Percentiles rank a stretch among this genome's conserved stretches.
phyloP scores from a whole-genome alignment of 2,329 filamentous ascomycete genomes.

The Ophioceras dolichostomum region DNA sequence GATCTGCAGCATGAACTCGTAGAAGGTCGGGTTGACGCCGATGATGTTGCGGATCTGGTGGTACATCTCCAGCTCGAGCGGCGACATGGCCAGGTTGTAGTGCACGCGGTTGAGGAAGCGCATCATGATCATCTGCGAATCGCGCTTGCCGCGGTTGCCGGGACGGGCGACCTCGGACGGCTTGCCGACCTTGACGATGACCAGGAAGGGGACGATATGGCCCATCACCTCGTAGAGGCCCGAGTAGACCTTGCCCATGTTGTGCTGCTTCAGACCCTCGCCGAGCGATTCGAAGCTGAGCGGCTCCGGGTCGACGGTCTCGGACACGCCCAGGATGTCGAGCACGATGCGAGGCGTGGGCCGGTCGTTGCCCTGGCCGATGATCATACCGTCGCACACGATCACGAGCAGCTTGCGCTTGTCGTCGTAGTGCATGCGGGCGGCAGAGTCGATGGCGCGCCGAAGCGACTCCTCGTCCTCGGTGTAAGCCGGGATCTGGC shows the following conservation, averaged over 20 bases:
- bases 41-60: slow-evolving; percentile 99
- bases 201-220: slow-evolving; percentile 94
- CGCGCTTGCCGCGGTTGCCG: slow-evolving; percentile 97
- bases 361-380: slow-evolving; percentile 93
- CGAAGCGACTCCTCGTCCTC: slow-evolving; percentile 96
- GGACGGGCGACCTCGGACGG: slow-evolving; percentile 90
- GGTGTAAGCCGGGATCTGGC: slow-evolving; percentile 93
- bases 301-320: slow-evolving; percentile 87
- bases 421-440: slow-evolving; percentile 93
- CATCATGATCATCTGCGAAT: slow-evolving; percentile 98
- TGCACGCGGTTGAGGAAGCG: slow-evolving; percentile 98
- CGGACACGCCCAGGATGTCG: slow-evolving; percentile 90
- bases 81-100: slow-evolving; percentile 93
- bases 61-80: slow-evolving; percentile 94
- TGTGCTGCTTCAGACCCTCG: slow-evolving; percentile 94
- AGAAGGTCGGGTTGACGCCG: slow-evolving; percentile 95
- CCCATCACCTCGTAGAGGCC: slow-evolving; percentile 96
- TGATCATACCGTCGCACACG: slow-evolving; percentile 98
- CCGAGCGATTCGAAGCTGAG: slow-evolving; percentile 94
- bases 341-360: slow-evolving; percentile 92
- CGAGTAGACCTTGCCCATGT: slow-evolving; percentile 98
- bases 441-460: slow-evolving; percentile 91
- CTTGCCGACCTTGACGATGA: slow-evolving; percentile 95
- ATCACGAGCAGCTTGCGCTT: slow-evolving; percentile 92
- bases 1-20: slow-evolving; percentile 93